A percentile compares a stretch with the other conserved stretches of the same genome.
phyloP scores from a whole-genome alignment of 2,329 filamentous ascomycete genomes.

The Alternaria burnsii region DNA sequence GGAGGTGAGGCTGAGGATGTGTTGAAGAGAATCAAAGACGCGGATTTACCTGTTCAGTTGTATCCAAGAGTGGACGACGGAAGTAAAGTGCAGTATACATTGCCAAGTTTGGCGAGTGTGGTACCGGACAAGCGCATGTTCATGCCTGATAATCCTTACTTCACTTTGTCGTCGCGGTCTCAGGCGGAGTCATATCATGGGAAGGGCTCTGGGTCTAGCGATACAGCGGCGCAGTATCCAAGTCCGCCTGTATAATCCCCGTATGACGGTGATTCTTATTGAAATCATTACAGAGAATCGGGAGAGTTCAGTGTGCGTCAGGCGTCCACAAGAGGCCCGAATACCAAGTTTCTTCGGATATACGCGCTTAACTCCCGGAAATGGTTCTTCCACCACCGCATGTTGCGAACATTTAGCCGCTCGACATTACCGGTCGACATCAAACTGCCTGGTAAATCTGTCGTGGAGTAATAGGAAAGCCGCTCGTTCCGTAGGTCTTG shows the following conservation, averaged over 20 bases:
- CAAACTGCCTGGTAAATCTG: fast-evolving
- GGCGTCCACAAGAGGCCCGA: neutral
- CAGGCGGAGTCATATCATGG: neutral
- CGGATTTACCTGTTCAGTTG: constrained; percentile 23
- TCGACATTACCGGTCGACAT: neutral
- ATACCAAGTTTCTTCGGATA: neutral
- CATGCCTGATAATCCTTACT: neutral
- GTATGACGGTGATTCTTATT: neutral
- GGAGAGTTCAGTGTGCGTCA: neutral
- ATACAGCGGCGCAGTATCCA: neutral
- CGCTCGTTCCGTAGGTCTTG: neutral
- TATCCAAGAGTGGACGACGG: constrained; percentile 8
- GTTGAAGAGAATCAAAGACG: constrained; percentile 23
- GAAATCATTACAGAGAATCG: neutral
- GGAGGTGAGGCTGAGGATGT: constrained; percentile 21
- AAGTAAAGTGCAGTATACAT: neutral
- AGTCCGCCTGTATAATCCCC: neutral
- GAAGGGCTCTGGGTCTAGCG: neutral
- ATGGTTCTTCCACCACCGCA: neutral
- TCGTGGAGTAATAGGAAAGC: fast-evolving
- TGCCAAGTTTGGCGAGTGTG: neutral
- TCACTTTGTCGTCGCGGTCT: neutral
- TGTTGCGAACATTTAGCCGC: neutral
- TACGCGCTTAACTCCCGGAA: neutral
- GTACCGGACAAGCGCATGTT: neutral